Evolutionary conservation across 192 early-diverging fungal genomes (phyloP).

Genomic region (Backusella morwellensis): DNA sequence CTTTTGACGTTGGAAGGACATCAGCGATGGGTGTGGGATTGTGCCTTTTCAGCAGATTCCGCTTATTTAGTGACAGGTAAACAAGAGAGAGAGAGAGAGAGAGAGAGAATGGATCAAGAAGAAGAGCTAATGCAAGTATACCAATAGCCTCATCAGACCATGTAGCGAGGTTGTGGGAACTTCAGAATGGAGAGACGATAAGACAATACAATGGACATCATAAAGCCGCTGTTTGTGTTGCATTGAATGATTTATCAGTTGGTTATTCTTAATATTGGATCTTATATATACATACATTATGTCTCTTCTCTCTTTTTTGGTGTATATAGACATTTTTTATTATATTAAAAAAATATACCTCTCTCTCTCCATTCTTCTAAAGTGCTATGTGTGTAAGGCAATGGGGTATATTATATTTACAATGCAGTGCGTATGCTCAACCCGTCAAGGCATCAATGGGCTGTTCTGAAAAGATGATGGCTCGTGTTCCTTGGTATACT

Average conservation of each 20-base stretch:
- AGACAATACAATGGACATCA: slow-evolving; percentile 89
- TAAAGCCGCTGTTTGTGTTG: slow-evolving; percentile 85
- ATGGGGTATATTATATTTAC: not conserved
- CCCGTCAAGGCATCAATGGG: not conserved
- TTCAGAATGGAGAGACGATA: slow-evolving; percentile 73
- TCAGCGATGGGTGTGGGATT: slow-evolving; percentile 92
- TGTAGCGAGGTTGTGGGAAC: slow-evolving; percentile 79
- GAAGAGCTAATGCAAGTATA: not conserved
- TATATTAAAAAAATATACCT: not conserved
- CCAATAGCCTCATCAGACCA: slow-evolving; percentile 77
- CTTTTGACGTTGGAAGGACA: slow-evolving; percentile 80
- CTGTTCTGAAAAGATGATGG: slow-evolving; percentile 46
- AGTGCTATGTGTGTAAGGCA: not conserved
- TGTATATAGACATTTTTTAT: not conserved
- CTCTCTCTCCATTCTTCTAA: not conserved
- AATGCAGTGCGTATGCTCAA: not conserved
- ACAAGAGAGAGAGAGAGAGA: too few species aligned
- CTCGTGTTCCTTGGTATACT: slow-evolving; percentile 52
- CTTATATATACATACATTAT: not conserved
- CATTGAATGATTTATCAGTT: slow-evolving; percentile 76
- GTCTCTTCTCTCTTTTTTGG: not conserved
- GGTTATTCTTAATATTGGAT: slow-evolving; percentile 18
- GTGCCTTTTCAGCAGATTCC: slow-evolving; percentile 87
- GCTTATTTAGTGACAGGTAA: slow-evolving; percentile 82
- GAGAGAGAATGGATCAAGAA: not conserved